phyloP scores from a whole-genome alignment of 257 asterid genomes.

The Parsonsia alboflavescens region DNA sequence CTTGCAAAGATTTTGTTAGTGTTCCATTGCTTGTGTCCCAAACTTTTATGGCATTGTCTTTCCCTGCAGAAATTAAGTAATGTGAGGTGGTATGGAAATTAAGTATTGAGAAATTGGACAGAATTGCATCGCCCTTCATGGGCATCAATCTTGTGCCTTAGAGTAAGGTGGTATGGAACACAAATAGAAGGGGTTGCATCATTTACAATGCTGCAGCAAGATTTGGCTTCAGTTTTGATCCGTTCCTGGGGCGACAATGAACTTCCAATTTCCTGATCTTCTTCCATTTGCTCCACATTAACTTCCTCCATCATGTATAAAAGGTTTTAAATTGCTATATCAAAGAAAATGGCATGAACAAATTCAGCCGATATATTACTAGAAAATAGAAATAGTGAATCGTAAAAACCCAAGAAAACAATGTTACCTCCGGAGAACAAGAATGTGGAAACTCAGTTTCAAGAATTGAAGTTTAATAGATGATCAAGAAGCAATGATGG shows the following conservation, averaged over 20 bases:
- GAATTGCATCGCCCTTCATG: conserved; percentile 15
- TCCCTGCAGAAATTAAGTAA: conserved; percentile 6
- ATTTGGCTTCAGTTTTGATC: conserved; percentile 5
- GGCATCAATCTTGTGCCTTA: conserved; percentile 15
- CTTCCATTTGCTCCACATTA: conserved; percentile 7
- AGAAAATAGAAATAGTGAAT: background rate
- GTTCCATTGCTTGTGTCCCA: conserved; percentile 13
- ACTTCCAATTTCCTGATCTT: background rate
- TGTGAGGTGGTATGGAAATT: too few relatives aligned
- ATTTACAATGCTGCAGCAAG: background rate
- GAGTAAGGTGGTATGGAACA: conserved; percentile 4
- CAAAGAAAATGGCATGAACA: background rate
- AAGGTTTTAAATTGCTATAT: background rate
- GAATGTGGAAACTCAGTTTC: background rate
- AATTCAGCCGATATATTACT: background rate
- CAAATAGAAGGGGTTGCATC: background rate
- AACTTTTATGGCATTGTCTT: conserved; percentile 2
- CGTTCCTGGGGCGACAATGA: conserved; percentile 1
- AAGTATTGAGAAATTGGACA: conserved; percentile 11
- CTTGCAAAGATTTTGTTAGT: background rate
- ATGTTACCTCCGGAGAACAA: background rate
- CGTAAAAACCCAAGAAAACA: background rate
- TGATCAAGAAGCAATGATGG: background rate
- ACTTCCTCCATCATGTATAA: too few relatives aligned
- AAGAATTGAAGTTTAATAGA: background rate